Evolutionary conservation across 164 flowering plant species (phyloP), one percentile per base, ranked within the genome.

Genomic region (Warburgia ugandensis): DNA sequence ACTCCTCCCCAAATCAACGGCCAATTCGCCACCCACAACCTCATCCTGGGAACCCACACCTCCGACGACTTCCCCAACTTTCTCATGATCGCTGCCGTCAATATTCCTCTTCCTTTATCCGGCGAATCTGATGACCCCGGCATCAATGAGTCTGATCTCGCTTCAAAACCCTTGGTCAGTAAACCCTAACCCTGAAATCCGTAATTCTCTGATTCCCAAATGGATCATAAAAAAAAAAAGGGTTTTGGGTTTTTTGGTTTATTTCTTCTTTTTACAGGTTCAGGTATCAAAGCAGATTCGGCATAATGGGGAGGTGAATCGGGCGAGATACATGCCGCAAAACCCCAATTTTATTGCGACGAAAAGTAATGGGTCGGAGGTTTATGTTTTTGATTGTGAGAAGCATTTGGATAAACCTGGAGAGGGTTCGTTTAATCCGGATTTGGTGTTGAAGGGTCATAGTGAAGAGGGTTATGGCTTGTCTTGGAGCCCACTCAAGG

Each of bases 1-100:
- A 50, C 71, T 12, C 59, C 68, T 0, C 66, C 81, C 0, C 44
- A 42, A 5, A 1, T 52, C 33, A 49, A 63, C 52, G 52, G 63
- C 48, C 55, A 76, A 31, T 63, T 72, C 67, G 30, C 73, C 57
- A 61, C 66, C 19, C 90, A 87, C 76, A 73, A 66, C 46, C 74
- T 92, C 61, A 45, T 88, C 54, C 80, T 92, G 25, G 95, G 94
- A 2, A 92, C 98, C 62, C 95, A 92, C 70, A 88, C 98, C 19
- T 69, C 87, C 52, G 94, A 77, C 12, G 85, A 54, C 37, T 55
- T 10, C 44, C 82, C 94, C 33, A 86, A 92, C 63, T 88, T 50
- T 52, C 94, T 92, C 57, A 72, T 88, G 79, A 28, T 92, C 38
- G 98, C 95, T 35, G 73, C 83, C 19, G 96, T 70, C 11, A 54